phyloP scores from a whole-genome alignment of 768 basidiomycete genomes.

The Phlebiopsis gigantea region DNA sequence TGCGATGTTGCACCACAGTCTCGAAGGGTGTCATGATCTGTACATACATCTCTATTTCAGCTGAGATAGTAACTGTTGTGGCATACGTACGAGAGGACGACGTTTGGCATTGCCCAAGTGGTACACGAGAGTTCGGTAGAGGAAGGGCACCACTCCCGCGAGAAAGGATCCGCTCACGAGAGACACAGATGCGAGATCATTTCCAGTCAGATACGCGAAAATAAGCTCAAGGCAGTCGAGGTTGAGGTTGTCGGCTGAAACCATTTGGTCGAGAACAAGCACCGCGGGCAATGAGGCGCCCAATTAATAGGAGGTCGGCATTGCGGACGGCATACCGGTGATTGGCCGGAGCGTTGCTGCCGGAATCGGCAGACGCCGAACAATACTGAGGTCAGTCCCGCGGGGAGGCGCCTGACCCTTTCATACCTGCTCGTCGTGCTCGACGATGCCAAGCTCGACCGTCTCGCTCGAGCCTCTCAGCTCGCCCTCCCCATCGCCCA shows the following conservation, averaged over 20 bases:
- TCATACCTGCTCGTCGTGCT: slow-evolving; percentile 20
- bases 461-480: slow-evolving; percentile 61
- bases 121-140: slow-evolving; percentile 58
- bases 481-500: slow-evolving; percentile 65
- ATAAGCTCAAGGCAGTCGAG: slow-evolving; percentile 72
- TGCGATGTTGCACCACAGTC: slow-evolving; percentile 44
- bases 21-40: slow-evolving; percentile 55
- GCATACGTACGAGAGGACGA: slow-evolving; percentile 41
- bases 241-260: slow-evolving; percentile 62
- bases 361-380: slow-evolving; percentile 3
- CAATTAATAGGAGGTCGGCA: not conserved
- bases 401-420: slow-evolving; percentile 10
- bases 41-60: not conserved
- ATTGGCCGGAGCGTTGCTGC: not conserved
- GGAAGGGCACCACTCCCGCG: slow-evolving; percentile 53
- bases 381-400: slow-evolving; percentile 1
- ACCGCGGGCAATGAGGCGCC: no score
- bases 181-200: slow-evolving; percentile 54
- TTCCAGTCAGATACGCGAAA: slow-evolving; percentile 43
- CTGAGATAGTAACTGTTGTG: no score
- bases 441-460: slow-evolving; percentile 46
- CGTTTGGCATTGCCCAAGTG: slow-evolving; percentile 51
- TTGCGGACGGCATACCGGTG: not conserved
- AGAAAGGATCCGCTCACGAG: slow-evolving; percentile 65
- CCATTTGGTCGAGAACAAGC: slow-evolving; percentile 35